These are phyloP conservation scores for Fusarium nisikadoi DNA, from an alignment of 2,329 filamentous ascomycete species.

Conservation along the genomic window DNA sequence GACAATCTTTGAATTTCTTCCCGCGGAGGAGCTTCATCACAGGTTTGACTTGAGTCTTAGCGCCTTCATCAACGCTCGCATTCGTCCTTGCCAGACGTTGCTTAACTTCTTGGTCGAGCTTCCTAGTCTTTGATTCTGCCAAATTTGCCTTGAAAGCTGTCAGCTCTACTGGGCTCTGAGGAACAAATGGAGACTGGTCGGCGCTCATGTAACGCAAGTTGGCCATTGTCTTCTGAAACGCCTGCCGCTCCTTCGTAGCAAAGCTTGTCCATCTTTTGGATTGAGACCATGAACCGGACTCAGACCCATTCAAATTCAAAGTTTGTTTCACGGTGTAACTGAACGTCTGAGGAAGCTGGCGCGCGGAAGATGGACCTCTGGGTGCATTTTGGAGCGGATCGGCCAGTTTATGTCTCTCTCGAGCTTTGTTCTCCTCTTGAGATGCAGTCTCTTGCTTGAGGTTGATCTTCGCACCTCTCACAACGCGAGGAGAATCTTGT, in stretches of 20 bases:
- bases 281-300: slow-evolving; percentile 50
- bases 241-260: slow-evolving; percentile 47
- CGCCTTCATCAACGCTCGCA: slow-evolving; percentile 20
- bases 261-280: slow-evolving; percentile 54
- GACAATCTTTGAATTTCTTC: slow-evolving; percentile 41
- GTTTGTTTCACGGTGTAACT: slow-evolving; percentile 14
- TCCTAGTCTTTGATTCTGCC: slow-evolving; percentile 42
- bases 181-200: slow-evolving; percentile 52
- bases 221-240: slow-evolving; percentile 50
- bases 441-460: background rate
- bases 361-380: slow-evolving; percentile 16
- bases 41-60: background rate
- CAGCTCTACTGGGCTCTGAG: slow-evolving; percentile 49
- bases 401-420: background rate
- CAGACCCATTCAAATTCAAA: background rate
- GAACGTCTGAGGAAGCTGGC: slow-evolving; percentile 10
- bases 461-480: background rate
- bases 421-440: background rate
- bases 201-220: slow-evolving; percentile 51
- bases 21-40: slow-evolving; percentile 43
- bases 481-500: background rate
- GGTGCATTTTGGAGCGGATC: slow-evolving; percentile 19
- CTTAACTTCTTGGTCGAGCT: slow-evolving; percentile 42
- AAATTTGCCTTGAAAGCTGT: slow-evolving; percentile 47
- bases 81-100: slow-evolving; percentile 35